These are phyloP conservation scores for Hypomyces perniciosus DNA, from an alignment of 2,329 filamentous ascomycete genomes.

Conservation along the genomic window DNA sequence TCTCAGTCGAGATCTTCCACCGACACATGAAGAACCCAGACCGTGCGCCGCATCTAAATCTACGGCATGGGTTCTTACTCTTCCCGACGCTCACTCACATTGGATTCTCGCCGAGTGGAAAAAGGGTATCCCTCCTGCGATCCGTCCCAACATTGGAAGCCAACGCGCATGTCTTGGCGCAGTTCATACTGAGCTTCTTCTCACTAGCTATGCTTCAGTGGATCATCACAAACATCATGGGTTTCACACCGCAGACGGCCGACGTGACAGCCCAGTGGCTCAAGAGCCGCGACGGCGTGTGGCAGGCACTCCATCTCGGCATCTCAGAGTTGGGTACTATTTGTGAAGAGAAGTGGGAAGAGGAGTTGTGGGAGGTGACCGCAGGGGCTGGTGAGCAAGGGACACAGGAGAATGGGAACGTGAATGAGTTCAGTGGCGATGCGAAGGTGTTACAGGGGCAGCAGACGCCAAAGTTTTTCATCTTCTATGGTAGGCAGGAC, in stretches of 20 bases:
- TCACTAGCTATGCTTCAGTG: slow-evolving; percentile 36
- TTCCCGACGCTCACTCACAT: slow-evolving; percentile 74
- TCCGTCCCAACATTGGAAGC: slow-evolving; percentile 36
- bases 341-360: slow-evolving; percentile 52
- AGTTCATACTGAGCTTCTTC: slow-evolving; percentile 37
- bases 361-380: slow-evolving; percentile 49
- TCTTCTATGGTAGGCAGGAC: slow-evolving; percentile 55
- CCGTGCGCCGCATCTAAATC: slow-evolving; percentile 31
- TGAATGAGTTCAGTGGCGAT: background rate
- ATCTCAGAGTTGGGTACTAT: slow-evolving; percentile 56
- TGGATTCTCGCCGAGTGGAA: slow-evolving; percentile 54
- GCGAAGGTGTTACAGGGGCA: background rate
- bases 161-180: slow-evolving; percentile 35
- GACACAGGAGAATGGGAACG: background rate
- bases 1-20: slow-evolving; percentile 61
- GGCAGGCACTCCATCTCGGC: slow-evolving; percentile 54
- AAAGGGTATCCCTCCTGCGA: slow-evolving; percentile 35
- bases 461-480: slow-evolving; percentile 44
- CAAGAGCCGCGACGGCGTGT: slow-evolving; percentile 50
- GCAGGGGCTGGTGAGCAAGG: slow-evolving; percentile 13
- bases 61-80: slow-evolving; percentile 55
- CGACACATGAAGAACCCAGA: slow-evolving; percentile 40
- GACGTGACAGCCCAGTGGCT: slow-evolving; percentile 49
- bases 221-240: slow-evolving; percentile 37
- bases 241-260: slow-evolving; percentile 44